phyloP scores from a whole-genome alignment of 495 filamentous ascomycete species.

The Daldinia childiae region DNA sequence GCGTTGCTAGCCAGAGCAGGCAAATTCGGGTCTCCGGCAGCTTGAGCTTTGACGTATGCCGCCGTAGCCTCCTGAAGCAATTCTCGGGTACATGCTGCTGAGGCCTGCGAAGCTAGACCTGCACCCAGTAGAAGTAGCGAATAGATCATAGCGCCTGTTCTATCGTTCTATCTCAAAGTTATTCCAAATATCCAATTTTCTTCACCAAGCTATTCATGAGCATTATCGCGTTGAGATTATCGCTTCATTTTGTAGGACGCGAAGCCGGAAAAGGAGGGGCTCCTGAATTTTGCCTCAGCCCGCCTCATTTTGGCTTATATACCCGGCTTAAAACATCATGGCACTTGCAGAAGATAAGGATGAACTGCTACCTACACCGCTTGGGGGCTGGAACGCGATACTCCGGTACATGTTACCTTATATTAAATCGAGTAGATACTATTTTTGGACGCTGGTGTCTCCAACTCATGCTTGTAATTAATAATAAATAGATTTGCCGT shows the following conservation, averaged over 20 bases:
- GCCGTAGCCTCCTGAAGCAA: constrained; percentile 37
- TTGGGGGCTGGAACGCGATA: neutral
- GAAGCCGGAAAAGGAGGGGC: constrained; percentile 33
- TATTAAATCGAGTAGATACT: neutral
- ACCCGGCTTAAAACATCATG: constrained; percentile 33
- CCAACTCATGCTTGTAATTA: neutral
- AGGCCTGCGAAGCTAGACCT: constrained; percentile 32
- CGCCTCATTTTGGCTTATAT: constrained; percentile 42
- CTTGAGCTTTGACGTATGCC: constrained; percentile 41
- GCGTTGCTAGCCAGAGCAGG: constrained; percentile 29
- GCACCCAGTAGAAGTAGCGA: constrained; percentile 20
- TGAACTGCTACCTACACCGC: constrained; percentile 6
- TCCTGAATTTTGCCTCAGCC: constrained; percentile 31
- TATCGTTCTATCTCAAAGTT: neutral
- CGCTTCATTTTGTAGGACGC: constrained; percentile 32
- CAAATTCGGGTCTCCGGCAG: constrained; percentile 25
- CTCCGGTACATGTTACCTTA: neutral
- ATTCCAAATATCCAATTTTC: neutral
- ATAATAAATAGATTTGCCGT: constrained; percentile 6
- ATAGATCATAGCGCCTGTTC: constrained; percentile 27
- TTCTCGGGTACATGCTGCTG: constrained; percentile 39
- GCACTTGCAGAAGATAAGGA: constrained; percentile 28
- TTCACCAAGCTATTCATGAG: neutral
- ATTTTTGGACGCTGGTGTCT: neutral
- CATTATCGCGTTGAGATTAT: constrained; percentile 3